Conservation (phyloP, 2,329 filamentous ascomycete genomes). For the Lachnellula willkommii region DNA sequence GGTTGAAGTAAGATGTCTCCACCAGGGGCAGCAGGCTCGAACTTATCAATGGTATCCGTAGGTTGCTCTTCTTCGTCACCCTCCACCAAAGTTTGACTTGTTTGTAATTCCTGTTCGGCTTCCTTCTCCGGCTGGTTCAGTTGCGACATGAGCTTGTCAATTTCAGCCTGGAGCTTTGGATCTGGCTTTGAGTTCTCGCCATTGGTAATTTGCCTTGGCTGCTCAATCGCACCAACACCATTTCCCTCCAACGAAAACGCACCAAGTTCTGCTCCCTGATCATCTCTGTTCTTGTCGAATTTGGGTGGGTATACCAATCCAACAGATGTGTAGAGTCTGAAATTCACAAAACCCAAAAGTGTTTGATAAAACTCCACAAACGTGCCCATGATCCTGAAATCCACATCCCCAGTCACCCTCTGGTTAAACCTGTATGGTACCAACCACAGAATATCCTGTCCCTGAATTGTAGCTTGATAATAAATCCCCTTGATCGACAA, state of each 20-base stretch:
- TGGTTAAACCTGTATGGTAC: conserved; percentile 99
- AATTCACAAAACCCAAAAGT: conserved; percentile 92
- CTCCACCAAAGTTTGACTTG: conserved; percentile 38
- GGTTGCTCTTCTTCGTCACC: conserved; percentile 41
- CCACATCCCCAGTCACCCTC: conserved; percentile 84
- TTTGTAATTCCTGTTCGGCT: conserved; percentile 37
- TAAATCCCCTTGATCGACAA: conserved; percentile 99
- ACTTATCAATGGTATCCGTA: conserved; percentile 76
- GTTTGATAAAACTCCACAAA: conserved; percentile 99
- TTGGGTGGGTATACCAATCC: conserved; percentile 94
- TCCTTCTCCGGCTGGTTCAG: conserved; percentile 52
- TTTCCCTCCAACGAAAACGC: conserved; percentile 87
- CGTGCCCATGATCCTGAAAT: conserved; percentile 98
- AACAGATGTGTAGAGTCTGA: conserved; percentile 82
- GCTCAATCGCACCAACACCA: conserved; percentile 49
- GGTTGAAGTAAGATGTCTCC: conserved; percentile 86
- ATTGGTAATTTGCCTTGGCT: conserved; percentile 47
- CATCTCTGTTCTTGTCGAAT: conserved; percentile 82
- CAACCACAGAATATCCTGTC: conserved; percentile 94
- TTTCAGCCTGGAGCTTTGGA: conserved; percentile 58
- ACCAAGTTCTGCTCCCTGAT: conserved; percentile 80
- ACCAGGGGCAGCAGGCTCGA: conserved; percentile 75
- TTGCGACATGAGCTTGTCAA: conserved; percentile 64
- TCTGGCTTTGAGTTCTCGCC: conserved; percentile 50
- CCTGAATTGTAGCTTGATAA: conserved; percentile 95